phyloP scores from a whole-genome alignment of 148 eudicot species.

The Dianthus caryophyllus region DNA sequence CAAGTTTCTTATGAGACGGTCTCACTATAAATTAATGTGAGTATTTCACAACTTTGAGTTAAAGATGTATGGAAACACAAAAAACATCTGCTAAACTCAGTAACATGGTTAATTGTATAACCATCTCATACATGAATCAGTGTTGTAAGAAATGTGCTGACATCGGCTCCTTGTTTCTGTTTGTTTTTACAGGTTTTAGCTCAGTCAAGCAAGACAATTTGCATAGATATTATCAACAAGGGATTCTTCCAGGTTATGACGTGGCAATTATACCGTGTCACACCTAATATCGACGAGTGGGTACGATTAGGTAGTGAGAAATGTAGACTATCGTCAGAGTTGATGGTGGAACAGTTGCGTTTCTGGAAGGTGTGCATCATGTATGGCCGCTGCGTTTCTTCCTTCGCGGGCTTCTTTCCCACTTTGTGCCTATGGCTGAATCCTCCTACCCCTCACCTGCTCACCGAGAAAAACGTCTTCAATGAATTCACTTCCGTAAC shows the following conservation, averaged over 20 bases:
- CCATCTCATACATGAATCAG: too few species aligned
- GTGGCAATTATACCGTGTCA: constrained; percentile 62
- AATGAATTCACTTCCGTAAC: constrained; percentile 58
- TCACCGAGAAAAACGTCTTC: constrained; percentile 43
- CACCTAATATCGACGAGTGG: constrained; percentile 63
- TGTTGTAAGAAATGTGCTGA: not conserved
- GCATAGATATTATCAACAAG: constrained; percentile 44
- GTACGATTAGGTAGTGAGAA: constrained; percentile 49
- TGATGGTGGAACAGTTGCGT: constrained; percentile 76
- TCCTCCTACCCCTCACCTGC: constrained; percentile 56
- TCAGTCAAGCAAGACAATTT: constrained; percentile 52
- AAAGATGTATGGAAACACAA: too few species aligned
- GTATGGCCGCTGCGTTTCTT: constrained; percentile 58
- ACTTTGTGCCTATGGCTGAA: constrained; percentile 73
- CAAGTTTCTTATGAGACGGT: too few species aligned
- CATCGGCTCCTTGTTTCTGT: not conserved
- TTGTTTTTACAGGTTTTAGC: constrained; percentile 61
- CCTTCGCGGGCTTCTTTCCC: constrained; percentile 62
- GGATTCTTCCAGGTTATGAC: constrained; percentile 60
- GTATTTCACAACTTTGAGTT: too few species aligned
- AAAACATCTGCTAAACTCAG: too few species aligned
- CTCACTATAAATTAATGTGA: too few species aligned
- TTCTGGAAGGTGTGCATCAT: constrained; percentile 84
- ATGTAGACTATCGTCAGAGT: constrained; percentile 56
- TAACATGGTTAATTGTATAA: too few species aligned